Conservation (phyloP, 805 yeast genomes). For the Wickerhamomyces sydowiorum region DNA sequence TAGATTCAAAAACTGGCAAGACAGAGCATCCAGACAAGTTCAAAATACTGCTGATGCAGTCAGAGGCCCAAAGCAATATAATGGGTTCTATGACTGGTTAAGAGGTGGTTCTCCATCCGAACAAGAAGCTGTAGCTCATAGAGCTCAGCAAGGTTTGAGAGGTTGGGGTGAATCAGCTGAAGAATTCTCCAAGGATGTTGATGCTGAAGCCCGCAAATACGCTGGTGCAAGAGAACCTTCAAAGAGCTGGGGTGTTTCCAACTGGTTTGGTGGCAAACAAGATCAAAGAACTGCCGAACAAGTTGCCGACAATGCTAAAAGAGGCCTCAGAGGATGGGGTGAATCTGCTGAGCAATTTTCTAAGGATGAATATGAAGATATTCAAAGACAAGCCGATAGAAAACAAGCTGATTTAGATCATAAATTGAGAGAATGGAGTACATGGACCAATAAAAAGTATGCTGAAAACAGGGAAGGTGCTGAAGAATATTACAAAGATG, state of each 20-base stretch:
- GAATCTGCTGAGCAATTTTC: constrained; percentile 38
- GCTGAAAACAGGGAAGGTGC: constrained; percentile 20
- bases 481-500: constrained; percentile 24
- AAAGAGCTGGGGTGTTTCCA: not conserved
- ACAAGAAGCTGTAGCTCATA: constrained; percentile 29
- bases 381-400: constrained; percentile 3
- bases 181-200: constrained; percentile 36
- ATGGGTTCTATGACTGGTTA: constrained; percentile 22
- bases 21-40: constrained; percentile 11
- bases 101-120: constrained; percentile 20
- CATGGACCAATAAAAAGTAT: constrained; percentile 20
- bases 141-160: constrained; percentile 29
- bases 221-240: constrained; percentile 2
- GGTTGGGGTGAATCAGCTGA: constrained; percentile 45
- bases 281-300: constrained; percentile 6
- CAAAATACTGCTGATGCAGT: not conserved
- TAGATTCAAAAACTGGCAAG: constrained; percentile 13
- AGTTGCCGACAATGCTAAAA: constrained; percentile 29
- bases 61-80: constrained; percentile 2
- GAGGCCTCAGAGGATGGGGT: constrained; percentile 41
- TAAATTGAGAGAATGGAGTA: constrained; percentile 8
- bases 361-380: constrained; percentile 29
- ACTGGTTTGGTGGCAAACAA: not conserved
- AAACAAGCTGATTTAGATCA: constrained; percentile 2
- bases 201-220: constrained; percentile 8